Evolutionary conservation across 108 stramenopile species (phyloP), one percentile per base, ranked within the genome.

Genomic region (Cyclotella distinguenda): DNA sequence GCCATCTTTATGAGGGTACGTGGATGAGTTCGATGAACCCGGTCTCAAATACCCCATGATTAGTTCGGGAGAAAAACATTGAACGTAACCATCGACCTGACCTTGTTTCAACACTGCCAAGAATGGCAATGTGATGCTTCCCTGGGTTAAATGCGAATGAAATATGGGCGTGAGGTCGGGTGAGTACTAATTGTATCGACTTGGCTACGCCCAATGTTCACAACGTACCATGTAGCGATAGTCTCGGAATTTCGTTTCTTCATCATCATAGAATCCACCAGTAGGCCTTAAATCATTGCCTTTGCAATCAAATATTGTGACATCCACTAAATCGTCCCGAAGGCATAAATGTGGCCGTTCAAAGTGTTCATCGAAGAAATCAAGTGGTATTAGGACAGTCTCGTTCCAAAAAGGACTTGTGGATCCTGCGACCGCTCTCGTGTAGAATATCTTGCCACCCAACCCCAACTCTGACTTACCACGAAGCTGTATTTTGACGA

Each of bases 341-440:
- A 62, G 33, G 82, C 51, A 3, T 21, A 26, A 8, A 64, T 56
- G 16, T 68, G 83, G n/a, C 36, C 43, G 43, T 60, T 62, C 16
- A 6, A 26, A n/a, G 34, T 64, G 53, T 74, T 84, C 21, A 52
- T 74, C 23, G 45, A 51, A 6, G 74, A 75, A 23, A 81, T 53
- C 64, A 57, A 92, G 85, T 25, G 88, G 86, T 16, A 92, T 16
- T 16, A 49, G 36, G 2, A 90, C 18, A 9, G 83, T 82, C 42
- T 88, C 76, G 40, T 86, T 88, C 86, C 86, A 87, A 30, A 77
- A 50, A 2, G 89, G 86, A 18, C 13, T 70, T 6, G 66, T 47
- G 0, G 58, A 32, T 1, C 83, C 87, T 36, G 19, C 28, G 5
- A 52, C 74, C 10, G 56, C 53, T 47, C 50, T 54, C 6, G 68